phyloP scores from a whole-genome alignment of 2,329 filamentous ascomycete species.

The Berkeleyomyces basicola region DNA sequence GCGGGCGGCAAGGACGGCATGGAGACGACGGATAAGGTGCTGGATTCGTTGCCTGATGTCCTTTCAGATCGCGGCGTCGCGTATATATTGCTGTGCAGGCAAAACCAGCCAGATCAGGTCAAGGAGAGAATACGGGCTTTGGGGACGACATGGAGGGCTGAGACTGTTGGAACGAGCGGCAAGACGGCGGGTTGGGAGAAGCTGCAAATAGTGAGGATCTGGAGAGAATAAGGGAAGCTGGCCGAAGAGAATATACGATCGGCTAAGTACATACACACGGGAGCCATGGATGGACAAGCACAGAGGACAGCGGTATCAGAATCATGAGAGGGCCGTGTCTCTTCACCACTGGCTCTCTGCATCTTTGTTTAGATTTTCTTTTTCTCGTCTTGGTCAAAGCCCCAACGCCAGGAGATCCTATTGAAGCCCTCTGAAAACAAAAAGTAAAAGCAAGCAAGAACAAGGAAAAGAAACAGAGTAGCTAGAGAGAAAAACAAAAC shows the following conservation, averaged over 20 bases:
- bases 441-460: slow-evolving; percentile 1
- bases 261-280: neutral
- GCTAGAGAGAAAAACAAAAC: neutral
- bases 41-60: slow-evolving; percentile 49
- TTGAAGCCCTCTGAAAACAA: neutral
- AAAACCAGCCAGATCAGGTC: slow-evolving; percentile 69
- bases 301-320: neutral
- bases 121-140: slow-evolving; percentile 43
- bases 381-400: slow-evolving; percentile 18
- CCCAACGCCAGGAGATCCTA: slow-evolving; percentile 9
- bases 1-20: slow-evolving; percentile 83
- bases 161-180: slow-evolving; percentile 68
- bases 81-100: slow-evolving; percentile 77
- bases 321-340: neutral
- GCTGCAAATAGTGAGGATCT: slow-evolving; percentile 75
- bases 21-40: slow-evolving; percentile 72
- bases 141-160: slow-evolving; percentile 46
- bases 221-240: slow-evolving; percentile 32
- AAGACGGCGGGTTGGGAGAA: slow-evolving; percentile 90
- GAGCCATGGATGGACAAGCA: neutral
- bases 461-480: neutral
- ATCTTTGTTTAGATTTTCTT: slow-evolving; percentile 20
- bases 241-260: neutral
- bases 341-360: slow-evolving; percentile 15
- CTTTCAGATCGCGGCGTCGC: slow-evolving; percentile 57